Base-by-base conservation (phyloP, 768 basidiomycete species). In the Termitomyces sp. region DNA sequence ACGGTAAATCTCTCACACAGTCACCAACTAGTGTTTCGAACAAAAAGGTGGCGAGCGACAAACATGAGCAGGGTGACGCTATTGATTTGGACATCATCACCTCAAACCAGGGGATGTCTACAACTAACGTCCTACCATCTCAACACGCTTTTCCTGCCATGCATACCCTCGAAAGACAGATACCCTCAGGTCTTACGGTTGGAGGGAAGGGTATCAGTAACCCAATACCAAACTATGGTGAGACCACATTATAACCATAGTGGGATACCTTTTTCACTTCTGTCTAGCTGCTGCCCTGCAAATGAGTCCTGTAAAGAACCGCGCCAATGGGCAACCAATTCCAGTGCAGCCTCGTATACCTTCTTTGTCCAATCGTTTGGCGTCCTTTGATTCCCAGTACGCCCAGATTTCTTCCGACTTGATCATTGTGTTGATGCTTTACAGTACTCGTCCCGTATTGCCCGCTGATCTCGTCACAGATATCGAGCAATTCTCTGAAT, bases 401-500 rank as follows among this genome's bases (percentile, higher is more conserved):
- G 84, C 73, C 14, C 37, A 14, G 24, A 54, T 34, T 18, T n/a
- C n/a, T 24, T 44, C 20, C 1, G 18, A 44, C 36, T 36, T 50
- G n/a, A 52, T 39, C 57, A 32, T 47, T 39, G 39, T 53, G 39
- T 49, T 55, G 50, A 53, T 61, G 26, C 44, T 55, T 55, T 65
- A 29, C 60, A 94, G 91, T 47, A 83, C 81, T 44, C 86, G 89
- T 66, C 92, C 88, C 9, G 79, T 86, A 16, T 77, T 96, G 26
- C 94, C 94, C 0, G 77, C 85, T 29, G 90, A 88, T 57, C 84
- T 95, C 41, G 87, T 85, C 2, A 84, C 83, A 29, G 91, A 94
- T 63, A 96, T 96, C 42, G 85, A 90, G 63, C 88, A 88, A 61
- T 95, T 96, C 70, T 86, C 87, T 5, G 84, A 91, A 65, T 88